Conservation (phyloP, 1,284 basidiomycete species). For the Naganishia albida region DNA sequence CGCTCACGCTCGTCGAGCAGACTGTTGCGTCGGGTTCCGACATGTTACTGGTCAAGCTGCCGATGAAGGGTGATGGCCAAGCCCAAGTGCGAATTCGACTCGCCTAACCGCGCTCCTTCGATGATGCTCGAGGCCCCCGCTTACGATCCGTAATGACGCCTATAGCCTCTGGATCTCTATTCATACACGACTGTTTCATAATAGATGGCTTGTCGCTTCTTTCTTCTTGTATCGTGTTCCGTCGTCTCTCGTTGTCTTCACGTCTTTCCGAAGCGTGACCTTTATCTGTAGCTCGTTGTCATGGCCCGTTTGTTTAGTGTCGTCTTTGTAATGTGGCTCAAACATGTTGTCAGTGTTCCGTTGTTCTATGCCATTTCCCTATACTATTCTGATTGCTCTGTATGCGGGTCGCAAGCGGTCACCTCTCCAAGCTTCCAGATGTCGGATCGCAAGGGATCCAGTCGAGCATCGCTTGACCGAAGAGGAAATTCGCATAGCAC, state of each 20-base stretch:
- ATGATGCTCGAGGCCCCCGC: too few relatives aligned
- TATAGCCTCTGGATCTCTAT: not conserved
- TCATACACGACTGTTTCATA: not conserved
- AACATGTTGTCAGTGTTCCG: too few relatives aligned
- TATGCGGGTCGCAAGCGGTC: too few relatives aligned
- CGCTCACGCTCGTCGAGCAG: not conserved
- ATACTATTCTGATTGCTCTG: too few relatives aligned
- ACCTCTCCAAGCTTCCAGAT: too few relatives aligned
- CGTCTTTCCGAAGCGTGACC: not conserved
- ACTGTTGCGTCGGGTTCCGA: slow-evolving; percentile 1
- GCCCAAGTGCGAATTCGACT: slow-evolving; percentile 16
- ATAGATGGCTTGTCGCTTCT: not conserved
- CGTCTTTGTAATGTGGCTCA: too few relatives aligned
- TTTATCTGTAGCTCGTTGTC: not conserved
- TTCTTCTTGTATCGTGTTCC: slow-evolving; percentile 1
- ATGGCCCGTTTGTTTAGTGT: too few relatives aligned
- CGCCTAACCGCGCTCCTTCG: not conserved
- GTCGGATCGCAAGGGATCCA: too few relatives aligned
- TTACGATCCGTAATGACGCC: not conserved
- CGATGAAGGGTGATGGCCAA: not conserved
- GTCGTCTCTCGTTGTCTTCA: slow-evolving; percentile 13
- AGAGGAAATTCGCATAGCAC: too few relatives aligned
- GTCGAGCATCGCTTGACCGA: too few relatives aligned
- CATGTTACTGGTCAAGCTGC: slow-evolving; percentile 5
- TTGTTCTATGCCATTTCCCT: too few relatives aligned